Evolutionary conservation across 2,329 filamentous ascomycete species (phyloP), one percentile per base, ranked within the genome.

Genomic region (Epichloe sibirici): DNA sequence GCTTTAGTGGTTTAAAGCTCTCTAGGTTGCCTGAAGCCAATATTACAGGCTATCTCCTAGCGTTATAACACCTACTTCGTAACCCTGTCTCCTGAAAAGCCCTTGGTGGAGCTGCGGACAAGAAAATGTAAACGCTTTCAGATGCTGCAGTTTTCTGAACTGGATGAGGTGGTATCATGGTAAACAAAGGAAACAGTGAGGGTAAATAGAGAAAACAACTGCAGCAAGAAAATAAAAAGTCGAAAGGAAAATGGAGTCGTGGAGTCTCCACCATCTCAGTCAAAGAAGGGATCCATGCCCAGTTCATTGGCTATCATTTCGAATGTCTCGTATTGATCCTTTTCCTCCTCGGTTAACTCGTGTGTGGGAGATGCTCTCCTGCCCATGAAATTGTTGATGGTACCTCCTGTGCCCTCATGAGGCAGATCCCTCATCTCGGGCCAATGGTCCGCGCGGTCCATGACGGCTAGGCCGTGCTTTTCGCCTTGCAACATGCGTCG

Each of bases 401-500:
- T 58, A 0, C 61, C 62, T 28, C 56, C 54, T 34, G 59, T 56
- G 3, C 62, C 60, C 48, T 58, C 54, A 3, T 60, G 57, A 6
- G 62, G 61, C 47, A 56, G 52, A 48, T 63, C 62, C 17, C 57
- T 57, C 53, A 64, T 51, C 49, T 59, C 57, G 8, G 62, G 61
- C 58, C 58, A 60, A 50, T 63, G 60, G 50, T 64, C 62, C 35
- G 58, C 56, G 15, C 58, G 59, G 40, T 62, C 57, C 31, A 59
- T 56, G 31, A 63, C 55, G 8, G 61, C 55, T n/a, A 61, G 56
- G 12, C 61, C 62, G 42, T 59, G 53, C 51, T 60, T 70, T 58
- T 78, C 74, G 11, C 75, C 75, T 40, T 72, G 70, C 57, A 79
- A 77, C 3, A 66, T 59, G 15, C 68, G 51, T 2, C 62, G 63